Evolutionary conservation across 768 basidiomycete species (phyloP).

Genomic region (Auriculariales sp.): DNA sequence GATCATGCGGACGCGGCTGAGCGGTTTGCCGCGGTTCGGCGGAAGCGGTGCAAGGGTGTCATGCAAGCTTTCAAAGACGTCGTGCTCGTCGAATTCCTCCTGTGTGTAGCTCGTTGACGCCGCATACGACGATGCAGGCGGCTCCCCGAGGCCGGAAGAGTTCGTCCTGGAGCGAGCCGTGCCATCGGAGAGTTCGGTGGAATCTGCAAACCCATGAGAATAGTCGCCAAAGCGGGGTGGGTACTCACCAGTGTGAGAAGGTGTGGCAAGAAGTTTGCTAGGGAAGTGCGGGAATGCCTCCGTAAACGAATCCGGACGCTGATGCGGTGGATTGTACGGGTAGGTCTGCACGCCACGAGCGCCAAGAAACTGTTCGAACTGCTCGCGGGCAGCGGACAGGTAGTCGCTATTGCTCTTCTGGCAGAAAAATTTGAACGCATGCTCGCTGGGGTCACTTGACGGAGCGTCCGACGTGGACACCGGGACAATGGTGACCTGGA

Average conservation of each 20-base stretch:
- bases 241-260: constrained; percentile 42
- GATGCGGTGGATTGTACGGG: constrained; percentile 60
- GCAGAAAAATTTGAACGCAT: constrained; percentile 90
- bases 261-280: constrained; percentile 78
- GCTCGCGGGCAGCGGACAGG: constrained; percentile 76
- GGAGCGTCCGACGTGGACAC: constrained; percentile 34
- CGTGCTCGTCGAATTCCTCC: neutral
- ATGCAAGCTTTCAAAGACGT: constrained; percentile 1
- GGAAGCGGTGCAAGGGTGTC: constrained; percentile 1
- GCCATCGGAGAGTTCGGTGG: neutral
- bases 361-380: constrained; percentile 81
- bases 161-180: neutral
- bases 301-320: constrained; percentile 82
- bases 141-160: neutral
- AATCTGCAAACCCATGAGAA: constrained; percentile 3
- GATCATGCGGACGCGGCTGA: constrained; percentile 43
- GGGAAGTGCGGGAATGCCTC: constrained; percentile 96
- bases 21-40: constrained; percentile 38
- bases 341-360: constrained; percentile 74
- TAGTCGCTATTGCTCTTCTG: constrained; percentile 93
- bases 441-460: constrained; percentile 51
- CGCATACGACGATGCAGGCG: neutral
- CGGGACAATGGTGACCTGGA: constrained; percentile 80
- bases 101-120: constrained; percentile 1
- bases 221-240: constrained; percentile 25